Evolutionary conservation across 75 land plant genomes (phyloP).

Genomic region (Cryptomeria japonica): DNA sequence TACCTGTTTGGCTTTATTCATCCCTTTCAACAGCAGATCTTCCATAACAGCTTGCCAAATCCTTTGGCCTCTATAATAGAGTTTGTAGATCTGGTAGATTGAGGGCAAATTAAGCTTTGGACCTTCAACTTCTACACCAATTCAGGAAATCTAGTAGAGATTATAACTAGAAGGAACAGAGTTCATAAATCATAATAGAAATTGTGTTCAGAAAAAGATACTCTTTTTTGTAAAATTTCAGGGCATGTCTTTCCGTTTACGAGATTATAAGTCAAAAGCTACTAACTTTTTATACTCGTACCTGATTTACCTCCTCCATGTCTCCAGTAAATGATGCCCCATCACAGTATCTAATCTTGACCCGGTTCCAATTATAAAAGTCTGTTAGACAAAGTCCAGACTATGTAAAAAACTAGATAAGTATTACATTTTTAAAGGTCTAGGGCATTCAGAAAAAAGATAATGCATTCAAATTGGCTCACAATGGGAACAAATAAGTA

Average conservation of each 20-base stretch:
- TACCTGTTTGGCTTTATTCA: constrained; percentile 71
- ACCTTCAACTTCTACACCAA: background rate
- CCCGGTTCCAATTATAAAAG: constrained; percentile 77
- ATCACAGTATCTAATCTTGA: constrained; percentile 80
- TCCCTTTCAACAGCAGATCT: constrained; percentile 54
- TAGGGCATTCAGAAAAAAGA: background rate
- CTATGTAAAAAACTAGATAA: background rate
- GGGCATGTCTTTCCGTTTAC: background rate
- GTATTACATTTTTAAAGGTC: background rate
- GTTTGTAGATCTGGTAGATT: constrained; percentile 26
- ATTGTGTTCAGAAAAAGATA: too few species aligned
- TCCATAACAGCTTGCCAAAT: constrained; percentile 54
- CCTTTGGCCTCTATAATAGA: constrained; percentile 50
- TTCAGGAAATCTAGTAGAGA: background rate
- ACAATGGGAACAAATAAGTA: background rate
- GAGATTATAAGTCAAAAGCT: background rate
- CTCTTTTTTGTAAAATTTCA: background rate
- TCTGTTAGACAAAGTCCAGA: constrained; percentile 34
- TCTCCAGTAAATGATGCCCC: constrained; percentile 76
- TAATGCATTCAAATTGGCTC: background rate
- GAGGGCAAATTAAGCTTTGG: background rate
- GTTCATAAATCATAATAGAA: background rate
- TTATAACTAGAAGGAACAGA: background rate
- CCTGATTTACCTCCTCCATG: constrained; percentile 39
- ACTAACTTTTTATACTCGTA: background rate